These are phyloP conservation scores for Papiliotrema nemorosa DNA, from an alignment of 1,284 basidiomycete genomes.

Conservation along the genomic window DNA sequence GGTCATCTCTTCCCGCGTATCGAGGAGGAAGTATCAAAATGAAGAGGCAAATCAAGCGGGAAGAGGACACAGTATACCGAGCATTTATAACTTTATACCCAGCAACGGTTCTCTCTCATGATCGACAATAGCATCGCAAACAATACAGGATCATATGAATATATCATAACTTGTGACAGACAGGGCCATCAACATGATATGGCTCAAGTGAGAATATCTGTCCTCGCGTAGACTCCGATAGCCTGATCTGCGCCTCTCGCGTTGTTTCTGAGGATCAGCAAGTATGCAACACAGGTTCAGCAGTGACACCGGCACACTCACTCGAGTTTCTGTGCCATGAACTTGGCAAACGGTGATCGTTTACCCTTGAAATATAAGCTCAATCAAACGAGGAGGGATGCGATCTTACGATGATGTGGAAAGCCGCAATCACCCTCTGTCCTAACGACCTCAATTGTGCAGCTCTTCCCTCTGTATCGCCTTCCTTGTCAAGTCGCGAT, in stretches of 20 bases:
- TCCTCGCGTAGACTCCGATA: neutral
- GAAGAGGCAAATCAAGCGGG: too few species aligned
- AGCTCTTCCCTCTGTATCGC: neutral
- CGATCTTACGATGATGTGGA: neutral
- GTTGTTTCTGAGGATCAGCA: conserved; percentile 1
- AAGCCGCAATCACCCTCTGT: neutral
- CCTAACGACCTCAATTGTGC: neutral
- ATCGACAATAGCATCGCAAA: too few species aligned
- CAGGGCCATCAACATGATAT: neutral
- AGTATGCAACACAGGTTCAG: neutral
- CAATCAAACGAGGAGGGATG: neutral
- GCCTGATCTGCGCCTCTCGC: neutral
- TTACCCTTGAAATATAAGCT: too few species aligned
- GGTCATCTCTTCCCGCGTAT: conserved; percentile 23
- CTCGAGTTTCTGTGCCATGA: conserved; percentile 4
- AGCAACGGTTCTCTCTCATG: too few species aligned
- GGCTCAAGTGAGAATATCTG: neutral
- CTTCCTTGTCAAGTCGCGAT: neutral
- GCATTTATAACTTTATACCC: too few species aligned
- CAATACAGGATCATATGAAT: too few species aligned
- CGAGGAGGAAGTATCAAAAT: too few species aligned
- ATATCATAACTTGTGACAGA: too few species aligned
- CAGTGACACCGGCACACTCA: too few species aligned
- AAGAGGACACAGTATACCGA: too few species aligned
- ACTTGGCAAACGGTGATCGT: neutral